These are phyloP conservation scores for Gonapodya prolifera DNA, from an alignment of 192 early-diverging fungal genomes.

Conservation along the genomic window DNA sequence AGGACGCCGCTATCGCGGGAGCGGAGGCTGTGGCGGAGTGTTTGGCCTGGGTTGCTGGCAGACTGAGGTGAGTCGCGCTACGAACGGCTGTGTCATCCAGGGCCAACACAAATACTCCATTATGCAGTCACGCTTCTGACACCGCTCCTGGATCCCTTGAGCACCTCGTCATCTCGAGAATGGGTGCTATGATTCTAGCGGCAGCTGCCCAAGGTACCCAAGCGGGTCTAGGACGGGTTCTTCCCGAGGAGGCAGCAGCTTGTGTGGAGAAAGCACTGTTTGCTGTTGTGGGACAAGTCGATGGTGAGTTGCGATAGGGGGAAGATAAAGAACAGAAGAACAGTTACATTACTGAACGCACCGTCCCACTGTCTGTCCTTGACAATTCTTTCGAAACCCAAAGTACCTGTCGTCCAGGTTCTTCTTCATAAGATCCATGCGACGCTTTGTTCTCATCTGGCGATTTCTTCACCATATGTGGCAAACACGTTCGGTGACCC, in stretches of 20 bases:
- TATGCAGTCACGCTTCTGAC: neutral
- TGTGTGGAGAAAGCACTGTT: neutral
- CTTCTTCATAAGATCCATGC: neutral
- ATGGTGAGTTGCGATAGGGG: neutral
- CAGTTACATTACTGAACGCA: no score
- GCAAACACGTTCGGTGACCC: neutral
- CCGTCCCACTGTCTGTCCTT: no score
- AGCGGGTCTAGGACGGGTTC: neutral
- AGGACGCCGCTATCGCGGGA: neutral
- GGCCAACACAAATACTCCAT: no score
- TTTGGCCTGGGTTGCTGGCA: neutral
- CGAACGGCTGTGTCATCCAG: no score
- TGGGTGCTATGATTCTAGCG: neutral
- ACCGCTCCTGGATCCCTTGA: neutral
- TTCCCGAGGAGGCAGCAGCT: neutral
- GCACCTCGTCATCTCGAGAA: neutral
- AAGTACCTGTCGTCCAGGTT: neutral
- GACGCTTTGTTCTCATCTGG: neutral
- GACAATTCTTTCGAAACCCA: no score
- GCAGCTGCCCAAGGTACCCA: neutral
- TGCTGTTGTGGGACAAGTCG: neutral
- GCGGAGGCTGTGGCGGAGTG: neutral
- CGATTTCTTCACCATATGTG: neutral
- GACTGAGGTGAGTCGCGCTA: neutral
- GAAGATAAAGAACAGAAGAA: no score